These are phyloP conservation scores for Mycena kentingensis DNA, from an alignment of 768 basidiomycete genomes.

Conservation along the genomic window DNA sequence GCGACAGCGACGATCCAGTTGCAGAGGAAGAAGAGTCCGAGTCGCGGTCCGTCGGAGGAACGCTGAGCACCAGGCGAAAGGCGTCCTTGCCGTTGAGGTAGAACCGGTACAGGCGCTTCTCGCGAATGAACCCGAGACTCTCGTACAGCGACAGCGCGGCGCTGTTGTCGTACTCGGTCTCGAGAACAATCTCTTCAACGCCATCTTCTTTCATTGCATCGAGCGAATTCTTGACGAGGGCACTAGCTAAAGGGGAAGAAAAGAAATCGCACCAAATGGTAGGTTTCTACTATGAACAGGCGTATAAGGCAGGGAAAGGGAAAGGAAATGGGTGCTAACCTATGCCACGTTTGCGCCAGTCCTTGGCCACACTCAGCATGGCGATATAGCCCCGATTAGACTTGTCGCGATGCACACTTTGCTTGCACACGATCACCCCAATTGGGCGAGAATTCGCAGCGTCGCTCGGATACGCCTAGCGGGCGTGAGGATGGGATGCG, in stretches of 20 bases:
- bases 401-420: conserved; percentile 77
- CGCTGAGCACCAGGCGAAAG: conserved; percentile 73
- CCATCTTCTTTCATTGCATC: conserved; percentile 80
- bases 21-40: conserved; percentile 34
- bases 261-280: conserved; percentile 48
- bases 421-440: conserved; percentile 96
- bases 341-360: conserved; percentile 88
- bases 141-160: conserved; percentile 89
- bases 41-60: conserved; percentile 46
- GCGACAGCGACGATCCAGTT: conserved; percentile 18
- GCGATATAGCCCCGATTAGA: conserved; percentile 94
- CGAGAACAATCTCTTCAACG: conserved; percentile 92
- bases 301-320: conserved; percentile 43
- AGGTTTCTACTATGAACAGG: conserved; percentile 37
- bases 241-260: conserved; percentile 60
- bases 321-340: conserved; percentile 56
- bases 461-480: conserved; percentile 60
- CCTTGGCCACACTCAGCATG: conserved; percentile 89
- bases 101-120: conserved; percentile 92
- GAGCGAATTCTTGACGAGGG: conserved; percentile 81
- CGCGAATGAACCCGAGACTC: conserved; percentile 90
- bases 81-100: conserved; percentile 98
- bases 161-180: conserved; percentile 93
- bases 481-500: not conserved
- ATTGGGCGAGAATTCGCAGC: conserved; percentile 56